A percentile compares a stretch with the other conserved stretches of the same genome.
Conservation (phyloP, 352 stramenopile genomes). For the Globisporangium megalacanthum region DNA sequence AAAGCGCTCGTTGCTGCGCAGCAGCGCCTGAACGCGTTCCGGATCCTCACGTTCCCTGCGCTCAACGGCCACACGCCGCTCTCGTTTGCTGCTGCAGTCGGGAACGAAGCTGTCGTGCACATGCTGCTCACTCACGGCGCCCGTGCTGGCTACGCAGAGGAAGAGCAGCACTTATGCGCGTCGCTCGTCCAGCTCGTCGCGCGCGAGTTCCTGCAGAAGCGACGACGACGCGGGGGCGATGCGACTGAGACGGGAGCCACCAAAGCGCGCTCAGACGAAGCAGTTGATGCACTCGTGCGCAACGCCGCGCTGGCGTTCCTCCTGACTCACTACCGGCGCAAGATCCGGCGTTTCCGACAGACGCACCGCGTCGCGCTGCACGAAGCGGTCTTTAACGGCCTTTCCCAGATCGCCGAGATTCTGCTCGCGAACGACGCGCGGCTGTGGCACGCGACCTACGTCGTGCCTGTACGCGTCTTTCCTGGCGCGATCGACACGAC, state of each 20-base stretch:
- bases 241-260: background rate
- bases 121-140: conserved; percentile 61
- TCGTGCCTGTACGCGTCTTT: conserved; percentile 45
- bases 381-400: conserved; percentile 66
- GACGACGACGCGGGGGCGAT: conserved; percentile 8
- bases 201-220: conserved; percentile 38
- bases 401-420: conserved; percentile 43
- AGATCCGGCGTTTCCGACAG: conserved; percentile 38
- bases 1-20: conserved; percentile 36
- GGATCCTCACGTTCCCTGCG: conserved; percentile 43
- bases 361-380: conserved; percentile 70
- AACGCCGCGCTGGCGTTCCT: conserved; percentile 63
- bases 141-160: conserved; percentile 27
- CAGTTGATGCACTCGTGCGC: conserved; percentile 41
- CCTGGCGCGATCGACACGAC: conserved; percentile 18
- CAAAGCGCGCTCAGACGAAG: conserved; percentile 35
- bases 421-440: conserved; percentile 42
- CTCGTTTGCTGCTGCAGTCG: conserved; percentile 56
- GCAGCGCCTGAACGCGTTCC: conserved; percentile 43
- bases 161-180: conserved; percentile 51
- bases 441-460: conserved; percentile 56
- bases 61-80: conserved; percentile 69
- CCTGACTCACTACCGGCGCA: conserved; percentile 40
- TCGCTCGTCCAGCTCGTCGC: conserved; percentile 62
- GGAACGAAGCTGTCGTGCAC: conserved; percentile 73